Percentiles rank a stretch among this genome's conserved stretches.
phyloP scores from a whole-genome alignment of 805 yeast genomes.

The Teunomyces barrocoloradensis region DNA sequence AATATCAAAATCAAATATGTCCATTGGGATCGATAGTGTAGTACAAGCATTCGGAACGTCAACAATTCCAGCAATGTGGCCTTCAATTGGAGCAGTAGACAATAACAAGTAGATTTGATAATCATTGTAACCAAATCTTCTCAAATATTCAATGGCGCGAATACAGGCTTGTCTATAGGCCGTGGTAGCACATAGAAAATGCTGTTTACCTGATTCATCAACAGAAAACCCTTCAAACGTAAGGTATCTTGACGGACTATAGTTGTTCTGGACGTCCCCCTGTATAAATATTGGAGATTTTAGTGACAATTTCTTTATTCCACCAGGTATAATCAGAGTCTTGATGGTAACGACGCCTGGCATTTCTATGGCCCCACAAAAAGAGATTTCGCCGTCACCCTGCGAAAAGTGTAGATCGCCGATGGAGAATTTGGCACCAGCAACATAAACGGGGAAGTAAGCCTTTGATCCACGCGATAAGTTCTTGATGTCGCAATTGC shows the following conservation, averaged over 20 bases:
- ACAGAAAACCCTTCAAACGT: conserved; percentile 56
- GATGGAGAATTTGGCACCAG: conserved; percentile 46
- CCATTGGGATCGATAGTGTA: conserved; percentile 50
- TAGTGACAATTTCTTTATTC: conserved; percentile 39
- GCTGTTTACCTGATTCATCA: conserved; percentile 46
- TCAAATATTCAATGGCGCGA: conserved; percentile 47
- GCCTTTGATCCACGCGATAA: conserved; percentile 49
- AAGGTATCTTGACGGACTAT: conserved; percentile 47
- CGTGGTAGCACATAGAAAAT: conserved; percentile 46
- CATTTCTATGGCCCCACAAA: conserved; percentile 57
- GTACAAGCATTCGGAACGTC: conserved; percentile 55
- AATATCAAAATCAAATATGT: conserved; percentile 49
- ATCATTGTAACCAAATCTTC: conserved; percentile 50
- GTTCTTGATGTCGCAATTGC: conserved; percentile 53
- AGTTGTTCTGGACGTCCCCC: conserved; percentile 47
- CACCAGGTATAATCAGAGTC: conserved; percentile 40
- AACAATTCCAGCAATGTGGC: conserved; percentile 51
- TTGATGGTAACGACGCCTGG: conserved; percentile 46
- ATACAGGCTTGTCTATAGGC: conserved; percentile 52
- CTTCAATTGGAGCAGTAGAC: conserved; percentile 50
- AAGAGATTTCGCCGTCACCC: conserved; percentile 54
- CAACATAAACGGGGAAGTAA: conserved; percentile 46
- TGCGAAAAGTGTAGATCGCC: conserved; percentile 53
- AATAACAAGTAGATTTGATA: conserved; percentile 47
- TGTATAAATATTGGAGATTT: conserved; percentile 48